phyloP scores from a whole-genome alignment of 495 filamentous ascomycete genomes.

The Penicillium flavigenum region DNA sequence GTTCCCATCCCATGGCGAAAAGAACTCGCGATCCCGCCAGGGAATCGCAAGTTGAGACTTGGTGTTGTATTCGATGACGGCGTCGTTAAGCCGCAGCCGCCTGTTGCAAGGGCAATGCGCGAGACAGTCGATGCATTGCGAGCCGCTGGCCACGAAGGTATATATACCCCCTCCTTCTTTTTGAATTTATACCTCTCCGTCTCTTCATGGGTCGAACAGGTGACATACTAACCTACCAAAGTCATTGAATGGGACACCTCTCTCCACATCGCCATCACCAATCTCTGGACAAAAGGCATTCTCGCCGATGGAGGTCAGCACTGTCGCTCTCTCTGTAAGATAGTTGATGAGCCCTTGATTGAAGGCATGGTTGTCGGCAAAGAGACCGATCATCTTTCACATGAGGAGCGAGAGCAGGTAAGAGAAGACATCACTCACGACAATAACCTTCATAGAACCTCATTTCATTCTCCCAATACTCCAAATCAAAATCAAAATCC shows the following conservation, averaged over 20 bases:
- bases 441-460: background rate
- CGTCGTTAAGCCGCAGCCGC: conserved; percentile 53
- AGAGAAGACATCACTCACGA: background rate
- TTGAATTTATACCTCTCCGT: no score
- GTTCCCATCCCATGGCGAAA: conserved; percentile 45
- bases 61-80: conserved; percentile 54
- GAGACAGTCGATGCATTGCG: conserved; percentile 40
- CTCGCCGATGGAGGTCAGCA: conserved; percentile 59
- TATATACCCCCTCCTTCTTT: conserved; percentile 4
- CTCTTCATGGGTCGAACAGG: background rate
- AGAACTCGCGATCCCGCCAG: conserved; percentile 22
- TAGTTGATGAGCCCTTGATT: conserved; percentile 56
- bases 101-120: conserved; percentile 41
- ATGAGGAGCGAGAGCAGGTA: conserved; percentile 33
- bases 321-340: conserved; percentile 45
- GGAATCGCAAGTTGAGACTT: conserved; percentile 43
- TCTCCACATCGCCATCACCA: conserved; percentile 24
- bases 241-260: conserved; percentile 45
- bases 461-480: background rate
- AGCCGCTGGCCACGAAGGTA: conserved; percentile 44
- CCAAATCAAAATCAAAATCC: no score
- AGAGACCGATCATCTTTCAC: conserved; percentile 24
- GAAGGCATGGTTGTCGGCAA: conserved; percentile 44
- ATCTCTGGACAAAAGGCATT: conserved; percentile 47
- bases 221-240: conserved; percentile 10